Base-by-base conservation (phyloP, 1,284 basidiomycete genomes). In the Ustilago cynodontis region DNA sequence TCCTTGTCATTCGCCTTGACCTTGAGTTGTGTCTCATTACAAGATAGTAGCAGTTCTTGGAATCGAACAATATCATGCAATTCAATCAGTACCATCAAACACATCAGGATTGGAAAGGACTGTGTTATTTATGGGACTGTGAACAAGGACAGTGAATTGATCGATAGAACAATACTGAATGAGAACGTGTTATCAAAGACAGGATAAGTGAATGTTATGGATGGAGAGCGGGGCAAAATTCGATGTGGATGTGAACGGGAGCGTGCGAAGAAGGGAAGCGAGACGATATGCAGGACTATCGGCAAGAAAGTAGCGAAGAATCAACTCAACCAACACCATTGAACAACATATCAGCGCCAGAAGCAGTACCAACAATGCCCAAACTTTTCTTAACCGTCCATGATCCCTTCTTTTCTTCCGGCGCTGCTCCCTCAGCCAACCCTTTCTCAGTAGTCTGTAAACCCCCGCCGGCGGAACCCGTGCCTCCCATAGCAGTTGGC, bases 341-440 rank as follows among this genome's bases (percentile, higher is more conserved):
- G 50, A 73, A 61, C 13, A 45, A 52, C 65, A 73, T 68, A 0
- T 49, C 45, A 8, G 50, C 54, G n/a, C 65, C 58, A 7, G 57
- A 58, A 51, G 57, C 65, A 0, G 11, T 14, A 7, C 65, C 53
- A 13, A 72, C 4, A 10, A 22, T 31, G 2, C 37, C 57, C 8
- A 64, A 7, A 9, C 11, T 53, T 24, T 45, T 64, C n/a, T 1
- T 11, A 0, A 8, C 0, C 13, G 28, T 45, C 43, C 43, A 43
- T 0, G 43, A 28, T 14, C 50, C 47, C 26, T 50, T 55, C 9
- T 29, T 16, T 9, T 45, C 51, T 28, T 26, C 66, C 3, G 22
- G 13, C 7, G 47, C 8, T 28, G 22, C 26, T 24, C 28, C 22
- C 11, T 14, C 24, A 5, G 47, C 4, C 47, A 49, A 5, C 26